These are phyloP conservation scores for Rubroshorea leprosula DNA, from an alignment of 345 rosid species.

Conservation along the genomic window DNA sequence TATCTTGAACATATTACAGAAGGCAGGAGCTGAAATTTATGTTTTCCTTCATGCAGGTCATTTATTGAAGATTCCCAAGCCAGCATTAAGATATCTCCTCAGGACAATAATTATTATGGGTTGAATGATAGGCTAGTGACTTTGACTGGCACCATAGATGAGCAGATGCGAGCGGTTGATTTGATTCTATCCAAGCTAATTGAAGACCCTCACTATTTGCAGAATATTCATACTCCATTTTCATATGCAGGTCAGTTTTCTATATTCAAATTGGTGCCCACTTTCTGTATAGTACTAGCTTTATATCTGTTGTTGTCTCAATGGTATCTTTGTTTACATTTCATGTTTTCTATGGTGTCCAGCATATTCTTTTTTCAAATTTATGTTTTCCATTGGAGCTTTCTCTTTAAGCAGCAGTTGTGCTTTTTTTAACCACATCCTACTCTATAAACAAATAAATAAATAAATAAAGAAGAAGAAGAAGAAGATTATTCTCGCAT, in stretches of 20 bases:
- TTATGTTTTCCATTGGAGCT: too few relatives aligned
- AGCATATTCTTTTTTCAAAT: too few relatives aligned
- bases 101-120: slow-evolving; percentile 81
- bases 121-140: slow-evolving; percentile 94
- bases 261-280: background rate
- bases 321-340: too few relatives aligned
- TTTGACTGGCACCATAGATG: slow-evolving; percentile 76
- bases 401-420: too few relatives aligned
- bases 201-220: slow-evolving; percentile 84
- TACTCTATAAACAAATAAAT: too few relatives aligned
- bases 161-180: slow-evolving; percentile 88
- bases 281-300: too few relatives aligned
- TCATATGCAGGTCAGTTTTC: slow-evolving; percentile 75
- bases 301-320: too few relatives aligned
- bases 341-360: too few relatives aligned
- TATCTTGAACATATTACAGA: background rate
- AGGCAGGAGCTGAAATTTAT: slow-evolving; percentile 16
- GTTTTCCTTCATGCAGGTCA: slow-evolving; percentile 49
- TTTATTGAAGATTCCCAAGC: slow-evolving; percentile 95
- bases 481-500: too few relatives aligned
- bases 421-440: too few relatives aligned
- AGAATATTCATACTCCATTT: slow-evolving; percentile 73
- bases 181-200: slow-evolving; percentile 76
- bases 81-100: slow-evolving; percentile 89
- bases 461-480: too few relatives aligned